Evolutionary conservation across 495 filamentous ascomycete species (phyloP).

Genomic region (Talaromyces wortmannii): DNA sequence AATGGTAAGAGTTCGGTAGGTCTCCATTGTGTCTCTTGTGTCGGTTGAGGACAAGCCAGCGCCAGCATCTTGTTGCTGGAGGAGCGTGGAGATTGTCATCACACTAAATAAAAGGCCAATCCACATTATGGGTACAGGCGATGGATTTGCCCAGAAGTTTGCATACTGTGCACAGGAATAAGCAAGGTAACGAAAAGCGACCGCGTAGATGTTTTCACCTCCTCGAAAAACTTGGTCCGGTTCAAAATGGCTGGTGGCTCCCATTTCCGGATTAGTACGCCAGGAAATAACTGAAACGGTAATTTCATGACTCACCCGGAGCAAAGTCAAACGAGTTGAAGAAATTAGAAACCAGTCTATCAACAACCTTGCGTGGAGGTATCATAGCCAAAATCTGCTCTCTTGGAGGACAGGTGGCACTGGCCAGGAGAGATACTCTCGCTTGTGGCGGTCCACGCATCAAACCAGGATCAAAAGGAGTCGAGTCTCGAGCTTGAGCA

Average conservation of each 20-base stretch:
- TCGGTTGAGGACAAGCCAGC: slow-evolving; percentile 78
- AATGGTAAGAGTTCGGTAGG: slow-evolving; percentile 74
- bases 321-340: slow-evolving; percentile 8
- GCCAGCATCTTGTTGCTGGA: slow-evolving; percentile 3
- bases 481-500: not conserved
- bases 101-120: slow-evolving; percentile 81
- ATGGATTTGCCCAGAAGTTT: slow-evolving; percentile 78
- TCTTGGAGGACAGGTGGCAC: not conserved
- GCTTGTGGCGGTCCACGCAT: not conserved
- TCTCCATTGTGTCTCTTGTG: slow-evolving; percentile 66
- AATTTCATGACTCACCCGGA: not conserved
- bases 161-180: slow-evolving; percentile 51
- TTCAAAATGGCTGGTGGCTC: slow-evolving; percentile 66
- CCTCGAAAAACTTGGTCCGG: slow-evolving; percentile 72
- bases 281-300: not conserved
- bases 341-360: slow-evolving; percentile 11
- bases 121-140: slow-evolving; percentile 77
- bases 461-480: not conserved
- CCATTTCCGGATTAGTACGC: slow-evolving; percentile 18
- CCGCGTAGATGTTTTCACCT: slow-evolving; percentile 18
- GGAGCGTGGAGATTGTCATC: slow-evolving; percentile 43
- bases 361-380: slow-evolving; percentile 20
- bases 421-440: slow-evolving; percentile 1
- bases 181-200: not conserved
- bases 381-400: slow-evolving; percentile 17